Evolutionary conservation across 169 alveolate genomes (phyloP).

Genomic region (Plasmodium billcollinsi): DNA sequence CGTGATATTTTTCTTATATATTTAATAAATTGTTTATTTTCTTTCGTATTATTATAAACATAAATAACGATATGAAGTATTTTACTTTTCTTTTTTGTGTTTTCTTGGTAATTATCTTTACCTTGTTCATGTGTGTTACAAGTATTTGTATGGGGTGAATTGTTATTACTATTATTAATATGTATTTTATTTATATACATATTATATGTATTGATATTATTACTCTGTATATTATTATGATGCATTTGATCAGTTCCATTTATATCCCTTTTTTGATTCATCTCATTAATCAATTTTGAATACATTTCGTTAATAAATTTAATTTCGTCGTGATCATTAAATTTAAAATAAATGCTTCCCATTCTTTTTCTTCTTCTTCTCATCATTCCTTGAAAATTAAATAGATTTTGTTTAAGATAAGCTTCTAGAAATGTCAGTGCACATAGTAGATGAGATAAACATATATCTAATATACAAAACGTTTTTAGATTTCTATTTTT

Average conservation of each 20-base stretch:
- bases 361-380: conserved; percentile 66
- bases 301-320: conserved; percentile 32
- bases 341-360: conserved; percentile 45
- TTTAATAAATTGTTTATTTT: conserved; percentile 56
- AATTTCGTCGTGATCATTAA: conserved; percentile 58
- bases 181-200: conserved; percentile 12
- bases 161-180: not conserved
- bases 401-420: conserved; percentile 39
- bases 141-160: not conserved
- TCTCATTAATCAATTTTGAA: conserved; percentile 28
- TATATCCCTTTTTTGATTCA: not conserved
- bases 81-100: conserved; percentile 6
- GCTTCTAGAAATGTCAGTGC: conserved; percentile 69
- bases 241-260: not conserved
- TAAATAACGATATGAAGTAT: conserved; percentile 59
- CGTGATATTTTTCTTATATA: conserved; percentile 61
- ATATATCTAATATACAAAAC: conserved; percentile 40
- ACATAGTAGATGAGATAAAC: conserved; percentile 42
- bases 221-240: not conserved
- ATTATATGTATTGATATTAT: too few relatives aligned
- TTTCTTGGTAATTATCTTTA: too few relatives aligned
- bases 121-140: too few relatives aligned
- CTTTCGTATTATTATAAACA: conserved; percentile 61
- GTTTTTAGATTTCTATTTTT: conserved; percentile 33
- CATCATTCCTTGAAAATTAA: conserved; percentile 74